phyloP scores from a whole-genome alignment of 495 filamentous ascomycete species.

The Aspergillus baeticus region DNA sequence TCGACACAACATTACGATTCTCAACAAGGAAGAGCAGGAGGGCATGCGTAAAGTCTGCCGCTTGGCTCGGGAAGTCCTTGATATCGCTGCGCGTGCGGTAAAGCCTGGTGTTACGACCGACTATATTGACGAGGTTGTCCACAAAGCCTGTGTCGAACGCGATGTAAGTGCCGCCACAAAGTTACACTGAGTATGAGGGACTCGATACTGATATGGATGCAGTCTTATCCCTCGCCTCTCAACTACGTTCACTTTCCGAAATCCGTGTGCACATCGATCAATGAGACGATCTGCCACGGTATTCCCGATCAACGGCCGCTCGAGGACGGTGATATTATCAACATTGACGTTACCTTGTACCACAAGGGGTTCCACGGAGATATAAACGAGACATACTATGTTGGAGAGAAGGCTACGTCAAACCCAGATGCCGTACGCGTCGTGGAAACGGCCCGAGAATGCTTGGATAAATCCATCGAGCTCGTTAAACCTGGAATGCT shows the following conservation, averaged over 20 bases:
- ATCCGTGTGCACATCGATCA: conserved; percentile 92
- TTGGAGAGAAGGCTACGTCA: conserved; percentile 71
- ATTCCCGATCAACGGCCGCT: conserved; percentile 80
- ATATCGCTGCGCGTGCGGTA: conserved; percentile 78
- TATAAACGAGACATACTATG: conserved; percentile 90
- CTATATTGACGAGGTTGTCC: conserved; percentile 92
- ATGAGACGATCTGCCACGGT: conserved; percentile 96
- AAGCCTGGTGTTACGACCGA: conserved; percentile 93
- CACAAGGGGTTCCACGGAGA: conserved; percentile 87
- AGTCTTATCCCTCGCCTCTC: conserved; percentile 95
- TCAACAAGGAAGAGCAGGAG: conserved; percentile 75
- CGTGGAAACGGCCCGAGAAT: conserved; percentile 78
- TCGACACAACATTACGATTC: conserved; percentile 74
- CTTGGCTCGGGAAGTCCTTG: conserved; percentile 85
- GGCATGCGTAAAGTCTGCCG: conserved; percentile 94
- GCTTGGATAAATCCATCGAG: conserved; percentile 78
- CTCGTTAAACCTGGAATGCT: conserved; percentile 83
- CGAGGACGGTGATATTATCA: conserved; percentile 83
- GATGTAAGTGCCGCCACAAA: conserved; percentile 58
- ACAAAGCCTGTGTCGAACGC: conserved; percentile 92
- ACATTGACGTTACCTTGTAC: conserved; percentile 86
- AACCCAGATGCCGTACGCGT: conserved; percentile 81
- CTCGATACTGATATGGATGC: not conserved
- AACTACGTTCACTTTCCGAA: conserved; percentile 98
- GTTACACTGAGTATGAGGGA: not conserved